Base-by-base conservation (phyloP, 352 stramenopile genomes). In the Phytophthora foliorum region DNA sequence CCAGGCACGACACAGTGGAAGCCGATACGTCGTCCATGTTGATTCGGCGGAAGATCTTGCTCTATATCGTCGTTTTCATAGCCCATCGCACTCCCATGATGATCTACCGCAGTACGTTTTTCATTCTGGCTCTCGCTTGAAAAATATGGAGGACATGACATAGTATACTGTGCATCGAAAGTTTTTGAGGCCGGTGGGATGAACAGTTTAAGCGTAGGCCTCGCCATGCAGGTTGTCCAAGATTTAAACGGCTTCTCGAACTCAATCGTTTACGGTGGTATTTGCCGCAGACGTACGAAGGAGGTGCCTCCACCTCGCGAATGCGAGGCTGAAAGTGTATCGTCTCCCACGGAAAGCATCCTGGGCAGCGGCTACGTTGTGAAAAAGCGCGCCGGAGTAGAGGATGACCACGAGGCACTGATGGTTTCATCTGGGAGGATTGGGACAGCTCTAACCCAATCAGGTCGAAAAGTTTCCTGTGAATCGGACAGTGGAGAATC, bases 11-110 rank as follows among this genome's bases (percentile, higher is more conserved):
- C 52, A 89, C 82, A 2, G 71, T 83, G 16, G 81, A 89, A 50
- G 84, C 81, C 0, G 82, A 91, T 64, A 81, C 73, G 39, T 91
- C 86, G 17, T 90, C 82, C 16, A 85, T 82, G 63, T 63, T 93
- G 48, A 93, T 93, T 52, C 83, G 84, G 1, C 77, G 79, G 24
- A 94, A 90, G 45, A 63, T 86, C 34, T n/a, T 91, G 49, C 74
- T 91, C 17, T 92, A 92, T 57, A 88, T 91, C 42, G 66, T 91
- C 42, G 75, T 92, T 11, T 94, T 92, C 57, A 71, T 92, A 25
- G 57, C 75, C 14, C 86, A 92, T 42, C 84, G 86, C 25, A 80
- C 77, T 8, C 86, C 86, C 14, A 91, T 92, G 70, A 86, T 93
- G 72, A 55, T 89, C 42, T 93, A 93, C 50, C 82, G 86, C 46